These are phyloP conservation scores for Cercospora canescens DNA, from an alignment of 2,329 filamentous ascomycete genomes.

Conservation along the genomic window DNA sequence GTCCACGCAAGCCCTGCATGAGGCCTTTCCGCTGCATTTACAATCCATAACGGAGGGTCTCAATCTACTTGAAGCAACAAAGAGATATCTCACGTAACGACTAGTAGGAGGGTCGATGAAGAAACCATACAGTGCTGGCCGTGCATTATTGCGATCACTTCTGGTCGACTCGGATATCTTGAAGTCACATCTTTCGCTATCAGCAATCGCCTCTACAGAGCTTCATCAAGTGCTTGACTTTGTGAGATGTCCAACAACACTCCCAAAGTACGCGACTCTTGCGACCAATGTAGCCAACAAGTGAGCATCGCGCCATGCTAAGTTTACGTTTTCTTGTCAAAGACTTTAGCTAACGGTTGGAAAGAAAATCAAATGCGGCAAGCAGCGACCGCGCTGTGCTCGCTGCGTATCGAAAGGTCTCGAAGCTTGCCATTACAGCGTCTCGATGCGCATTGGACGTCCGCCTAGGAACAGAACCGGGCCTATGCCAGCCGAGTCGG, in stretches of 20 bases:
- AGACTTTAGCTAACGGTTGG: background rate
- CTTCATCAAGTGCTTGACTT: background rate
- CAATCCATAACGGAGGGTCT: background rate
- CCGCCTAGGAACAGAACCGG: slow-evolving; percentile 2
- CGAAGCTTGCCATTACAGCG: slow-evolving; percentile 9
- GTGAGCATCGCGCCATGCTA: background rate
- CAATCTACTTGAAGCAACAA: background rate
- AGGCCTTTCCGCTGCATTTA: background rate
- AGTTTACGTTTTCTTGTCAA: background rate
- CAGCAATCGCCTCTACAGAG: too few relatives aligned
- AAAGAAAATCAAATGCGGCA: slow-evolving; percentile 13
- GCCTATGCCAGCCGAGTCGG: background rate
- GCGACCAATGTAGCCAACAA: slow-evolving; percentile 7
- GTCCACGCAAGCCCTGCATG: background rate
- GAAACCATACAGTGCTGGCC: background rate
- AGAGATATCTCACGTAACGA: background rate
- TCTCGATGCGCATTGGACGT: slow-evolving; percentile 10
- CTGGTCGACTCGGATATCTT: background rate
- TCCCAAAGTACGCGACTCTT: slow-evolving; percentile 4
- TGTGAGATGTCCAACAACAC: background rate
- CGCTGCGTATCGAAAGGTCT: slow-evolving; percentile 12
- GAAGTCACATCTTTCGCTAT: background rate
- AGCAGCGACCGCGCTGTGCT: slow-evolving; percentile 7
- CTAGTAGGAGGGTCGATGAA: background rate
- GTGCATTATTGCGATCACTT: background rate